Evolutionary conservation across 2,329 filamentous ascomycete genomes (phyloP).

Genomic region (Penicillium palitans): DNA sequence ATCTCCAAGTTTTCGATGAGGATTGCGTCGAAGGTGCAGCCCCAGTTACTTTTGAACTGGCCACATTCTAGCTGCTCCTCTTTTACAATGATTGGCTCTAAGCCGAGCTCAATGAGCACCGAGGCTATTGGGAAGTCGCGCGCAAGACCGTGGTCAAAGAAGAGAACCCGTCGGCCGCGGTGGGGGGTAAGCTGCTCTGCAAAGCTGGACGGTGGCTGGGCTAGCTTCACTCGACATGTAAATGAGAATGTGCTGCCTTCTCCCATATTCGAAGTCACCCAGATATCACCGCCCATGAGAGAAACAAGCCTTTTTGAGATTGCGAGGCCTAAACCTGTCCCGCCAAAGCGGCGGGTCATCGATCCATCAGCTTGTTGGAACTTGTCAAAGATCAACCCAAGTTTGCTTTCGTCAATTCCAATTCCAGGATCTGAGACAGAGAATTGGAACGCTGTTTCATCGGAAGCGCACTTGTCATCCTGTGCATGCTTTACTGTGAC

Average conservation of each 20-base stretch:
- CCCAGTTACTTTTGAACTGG: constrained; percentile 47
- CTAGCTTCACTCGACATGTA: constrained; percentile 81
- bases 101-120: constrained; percentile 72
- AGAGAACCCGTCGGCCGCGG: constrained; percentile 82
- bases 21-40: constrained; percentile 79
- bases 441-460: constrained; percentile 90
- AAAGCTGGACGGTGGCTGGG: constrained; percentile 69
- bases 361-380: constrained; percentile 97
- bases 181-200: constrained; percentile 81
- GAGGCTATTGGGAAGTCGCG: constrained; percentile 69
- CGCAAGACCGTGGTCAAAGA: constrained; percentile 82
- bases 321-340: constrained; percentile 87
- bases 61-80: constrained; percentile 61
- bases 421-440: constrained; percentile 92
- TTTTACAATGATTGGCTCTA: constrained; percentile 75
- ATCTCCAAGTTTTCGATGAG: constrained; percentile 88
- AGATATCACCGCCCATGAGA: constrained; percentile 90
- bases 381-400: constrained; percentile 93
- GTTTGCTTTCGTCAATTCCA: constrained; percentile 87
- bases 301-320: constrained; percentile 92
- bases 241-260: constrained; percentile 91
- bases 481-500: constrained; percentile 71
- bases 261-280: constrained; percentile 86
- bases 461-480: constrained; percentile 60
- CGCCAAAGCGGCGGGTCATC: constrained; percentile 90